Conservation (phyloP, 495 filamentous ascomycete species). For the Aspergillus heteromorphus region DNA sequence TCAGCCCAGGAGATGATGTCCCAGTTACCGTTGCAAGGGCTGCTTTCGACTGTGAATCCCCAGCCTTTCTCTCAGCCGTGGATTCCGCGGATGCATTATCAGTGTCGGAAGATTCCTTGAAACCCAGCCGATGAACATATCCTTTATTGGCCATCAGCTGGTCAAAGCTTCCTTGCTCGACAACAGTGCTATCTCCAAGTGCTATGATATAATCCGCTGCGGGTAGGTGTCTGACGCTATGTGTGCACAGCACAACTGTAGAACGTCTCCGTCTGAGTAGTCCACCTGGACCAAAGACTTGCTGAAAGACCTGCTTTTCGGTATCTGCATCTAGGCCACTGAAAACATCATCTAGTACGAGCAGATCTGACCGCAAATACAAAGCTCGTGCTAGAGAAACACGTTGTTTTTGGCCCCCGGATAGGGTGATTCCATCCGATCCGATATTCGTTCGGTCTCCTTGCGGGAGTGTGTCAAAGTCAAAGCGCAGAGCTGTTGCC, state of each 20-base stretch:
- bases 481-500: slow-evolving; percentile 31
- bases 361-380: slow-evolving; percentile 28
- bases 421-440: slow-evolving; percentile 27
- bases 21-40: too few relatives aligned
- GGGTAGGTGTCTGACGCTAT: slow-evolving; percentile 25
- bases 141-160: slow-evolving; percentile 18
- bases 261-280: slow-evolving; percentile 27
- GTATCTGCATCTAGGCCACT: slow-evolving; percentile 33
- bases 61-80: too few relatives aligned
- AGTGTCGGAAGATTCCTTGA: too few relatives aligned
- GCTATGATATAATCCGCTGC: slow-evolving; percentile 42
- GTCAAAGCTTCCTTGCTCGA: slow-evolving; percentile 40
- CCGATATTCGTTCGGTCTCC: slow-evolving; percentile 32
- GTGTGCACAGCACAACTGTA: slow-evolving; percentile 34
- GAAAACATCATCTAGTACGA: slow-evolving; percentile 28
- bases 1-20: too few relatives aligned
- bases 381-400: slow-evolving; percentile 42
- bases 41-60: too few relatives aligned
- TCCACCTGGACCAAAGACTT: slow-evolving; percentile 37
- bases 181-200: slow-evolving; percentile 33
- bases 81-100: too few relatives aligned
- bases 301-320: slow-evolving; percentile 39
- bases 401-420: slow-evolving; percentile 35
- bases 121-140: slow-evolving; percentile 29
- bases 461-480: slow-evolving; percentile 24